Evolutionary conservation across 805 yeast species (phyloP).

Genomic region (Suhomyces canberraensis): DNA sequence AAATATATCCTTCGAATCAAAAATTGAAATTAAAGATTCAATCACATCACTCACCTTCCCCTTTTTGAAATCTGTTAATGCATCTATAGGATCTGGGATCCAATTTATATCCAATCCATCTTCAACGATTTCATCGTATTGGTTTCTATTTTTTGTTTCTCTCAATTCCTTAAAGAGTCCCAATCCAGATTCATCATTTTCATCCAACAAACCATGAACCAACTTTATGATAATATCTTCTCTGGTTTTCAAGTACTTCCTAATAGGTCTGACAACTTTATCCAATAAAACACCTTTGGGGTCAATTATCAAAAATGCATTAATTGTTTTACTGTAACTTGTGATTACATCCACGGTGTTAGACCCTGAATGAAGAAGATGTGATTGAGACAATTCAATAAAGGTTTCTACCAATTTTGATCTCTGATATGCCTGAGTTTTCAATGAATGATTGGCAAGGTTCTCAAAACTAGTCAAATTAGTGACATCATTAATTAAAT

Average conservation of each 20-base stretch:
- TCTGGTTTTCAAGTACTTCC: constrained; percentile 67
- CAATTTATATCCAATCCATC: constrained; percentile 54
- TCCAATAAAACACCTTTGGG: constrained; percentile 83
- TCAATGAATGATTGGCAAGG: constrained; percentile 16
- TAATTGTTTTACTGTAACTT: constrained; percentile 67
- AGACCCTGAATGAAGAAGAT: constrained; percentile 74
- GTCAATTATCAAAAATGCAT: constrained; percentile 72
- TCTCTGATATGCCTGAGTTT: constrained; percentile 43
- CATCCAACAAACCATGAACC: constrained; percentile 66
- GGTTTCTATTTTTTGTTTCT: constrained; percentile 8
- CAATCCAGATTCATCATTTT: constrained; percentile 32
- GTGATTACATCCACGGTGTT: constrained; percentile 71
- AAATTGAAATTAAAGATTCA: constrained; percentile 67
- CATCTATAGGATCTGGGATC: constrained; percentile 87
- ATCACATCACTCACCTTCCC: constrained; percentile 62
- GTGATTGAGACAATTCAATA: constrained; percentile 38
- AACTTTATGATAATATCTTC: constrained; percentile 68
- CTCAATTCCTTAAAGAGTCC: constrained; percentile 57
- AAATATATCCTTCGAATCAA: constrained; percentile 65
- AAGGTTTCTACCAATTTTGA: constrained; percentile 50
- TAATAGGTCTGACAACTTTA: constrained; percentile 71
- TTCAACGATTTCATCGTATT: constrained; percentile 2
- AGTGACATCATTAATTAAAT: constrained; percentile 4
- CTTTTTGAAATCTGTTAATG: constrained; percentile 77
- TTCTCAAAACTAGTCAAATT: constrained; percentile 9